Conservation (phyloP, 2,329 filamentous ascomycete genomes). For the Hortaea sp. region DNA sequence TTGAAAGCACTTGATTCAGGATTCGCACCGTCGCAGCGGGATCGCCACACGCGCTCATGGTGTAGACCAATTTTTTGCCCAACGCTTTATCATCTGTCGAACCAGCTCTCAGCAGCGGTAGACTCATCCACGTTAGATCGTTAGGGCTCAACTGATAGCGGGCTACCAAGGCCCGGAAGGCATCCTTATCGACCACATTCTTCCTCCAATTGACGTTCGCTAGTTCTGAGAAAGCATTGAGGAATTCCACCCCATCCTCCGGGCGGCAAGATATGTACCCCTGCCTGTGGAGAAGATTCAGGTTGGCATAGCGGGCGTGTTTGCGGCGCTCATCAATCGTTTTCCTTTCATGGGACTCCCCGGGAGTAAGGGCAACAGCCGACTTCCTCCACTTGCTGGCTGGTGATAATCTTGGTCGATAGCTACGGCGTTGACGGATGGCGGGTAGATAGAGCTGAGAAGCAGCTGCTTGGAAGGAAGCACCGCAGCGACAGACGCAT, state of each 20-base stretch:
- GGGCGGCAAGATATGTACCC: not conserved
- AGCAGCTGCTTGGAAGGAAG: not conserved
- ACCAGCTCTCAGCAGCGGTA: constrained; percentile 2
- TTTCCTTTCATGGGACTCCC: constrained; percentile 7
- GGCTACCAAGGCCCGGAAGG: constrained; percentile 2
- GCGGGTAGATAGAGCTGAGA: too few species aligned
- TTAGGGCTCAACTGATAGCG: constrained; percentile 2
- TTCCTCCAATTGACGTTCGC: not conserved
- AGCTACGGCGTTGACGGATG: too few species aligned
- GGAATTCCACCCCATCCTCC: not conserved
- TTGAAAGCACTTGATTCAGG: constrained; percentile 12
- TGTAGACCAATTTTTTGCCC: constrained; percentile 15
- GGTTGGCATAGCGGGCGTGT: not conserved
- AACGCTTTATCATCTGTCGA: constrained; percentile 3
- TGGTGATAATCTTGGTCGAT: not conserved
- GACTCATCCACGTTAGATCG: constrained; percentile 3
- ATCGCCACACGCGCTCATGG: constrained; percentile 12
- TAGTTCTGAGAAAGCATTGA: constrained; percentile 4
- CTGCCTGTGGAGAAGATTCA: not conserved
- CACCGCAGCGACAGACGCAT: constrained; percentile 12
- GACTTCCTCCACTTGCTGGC: not conserved
- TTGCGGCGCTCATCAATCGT: not conserved
- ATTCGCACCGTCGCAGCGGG: constrained; percentile 16
- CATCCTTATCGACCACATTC: not conserved
- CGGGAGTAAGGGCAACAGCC: constrained; percentile 1